Evolutionary conservation across 192 early-diverging fungal species (phyloP), one percentile per base, ranked within the genome.

Genomic region (Coemansia sp.): DNA sequence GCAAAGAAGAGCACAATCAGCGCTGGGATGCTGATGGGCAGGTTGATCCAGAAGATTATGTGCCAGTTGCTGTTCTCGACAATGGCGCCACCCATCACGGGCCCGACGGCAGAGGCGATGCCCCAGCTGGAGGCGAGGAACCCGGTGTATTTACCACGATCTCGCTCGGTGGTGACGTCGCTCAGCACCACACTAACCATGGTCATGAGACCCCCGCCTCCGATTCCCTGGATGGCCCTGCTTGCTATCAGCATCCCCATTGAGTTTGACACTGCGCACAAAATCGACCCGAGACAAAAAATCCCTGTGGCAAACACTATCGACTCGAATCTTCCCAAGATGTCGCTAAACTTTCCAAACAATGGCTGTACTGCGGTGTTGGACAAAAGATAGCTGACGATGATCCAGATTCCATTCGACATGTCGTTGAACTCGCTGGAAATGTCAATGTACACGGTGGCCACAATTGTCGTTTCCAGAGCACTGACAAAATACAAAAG

Each of bases 261-360:
- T 14, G 76, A 89, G 1, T 69, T 76, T 2, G 89, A 83, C 34
- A 71, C 76, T 11, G 83, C 86, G 55, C 85, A 78, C n/a, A 80
- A 17, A 70, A 87, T 76, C 29, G 83, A 86, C 16, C 85, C 85
- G 12, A 87, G 30, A n/a, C 84, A 81, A 48, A 88, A 87, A 7
- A 89, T 40, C 7, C 67, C 55, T 0, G 72, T 58, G 6, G 88
- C 83, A 48, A 84, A 82, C 0, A 86, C 51, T n/a, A 86, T 63
- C 1, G 85, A 73, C 18, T 69, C 64, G 61, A 87, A 84, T 31
- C 89, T 77, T 14, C 91, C 96, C 71, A 94, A 87, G 50, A 94
- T 90, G 66, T 96, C 94, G 54, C 92, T 87, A 22, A 93, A 72
- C 69, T 89, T 89, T 7, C 91, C 91, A 80, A 89, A 94, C 20